Evolutionary conservation across 2,329 filamentous ascomycete genomes (phyloP), one percentile per base, ranked within the genome.

Genomic region (Aspergillus puulaauensis): DNA sequence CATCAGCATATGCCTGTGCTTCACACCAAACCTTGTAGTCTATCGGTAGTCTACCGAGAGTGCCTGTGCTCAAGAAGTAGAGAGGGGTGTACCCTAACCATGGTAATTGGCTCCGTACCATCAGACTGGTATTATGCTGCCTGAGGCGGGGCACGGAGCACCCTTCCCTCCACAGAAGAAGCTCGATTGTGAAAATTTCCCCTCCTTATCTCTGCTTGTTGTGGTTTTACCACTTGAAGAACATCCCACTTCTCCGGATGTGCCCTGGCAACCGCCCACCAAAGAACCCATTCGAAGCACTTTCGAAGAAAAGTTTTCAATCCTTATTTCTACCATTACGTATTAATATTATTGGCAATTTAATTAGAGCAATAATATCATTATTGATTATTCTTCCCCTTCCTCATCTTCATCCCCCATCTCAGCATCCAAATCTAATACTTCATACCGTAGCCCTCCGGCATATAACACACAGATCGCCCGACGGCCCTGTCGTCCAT

Each of bases 391-490:
- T 12, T 66, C 68, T 24, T 63, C 66, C 12, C 66, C 66, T 17
- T 68, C 69, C 8, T 61, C 63, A 7, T 70, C 68, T 6, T 67
- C 68, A 17, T 71, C 66, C 35, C 62, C 70, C 47, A 66, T 69
- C 40, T 72, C 75, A 61, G 78, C 73, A 66, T 80, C 83, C 62
- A 87, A 65, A 69, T 86, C 83, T 57, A 86, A 70, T 14, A 86
- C 79, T 48, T 80, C 76, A 69, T 84, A 86, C 58, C 81, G 78
- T 66, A 80, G 75, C 37, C 75, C 70, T 66, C 83, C 80, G 27
- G 80, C 76, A 45, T 83, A 84, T 59, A 86, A 66, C 27, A 86
- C 80, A 52, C 83, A 79, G 19, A 83, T 74, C 3, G 81, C 79
- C 57, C 82, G 71, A 61, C 83, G 74, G 1, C 79, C 80, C 56